Percentiles rank a stretch among this genome's conserved stretches.
Evolutionary conservation across 2,329 filamentous ascomycete genomes (phyloP).

Genomic region (Cytospora piceicola): DNA sequence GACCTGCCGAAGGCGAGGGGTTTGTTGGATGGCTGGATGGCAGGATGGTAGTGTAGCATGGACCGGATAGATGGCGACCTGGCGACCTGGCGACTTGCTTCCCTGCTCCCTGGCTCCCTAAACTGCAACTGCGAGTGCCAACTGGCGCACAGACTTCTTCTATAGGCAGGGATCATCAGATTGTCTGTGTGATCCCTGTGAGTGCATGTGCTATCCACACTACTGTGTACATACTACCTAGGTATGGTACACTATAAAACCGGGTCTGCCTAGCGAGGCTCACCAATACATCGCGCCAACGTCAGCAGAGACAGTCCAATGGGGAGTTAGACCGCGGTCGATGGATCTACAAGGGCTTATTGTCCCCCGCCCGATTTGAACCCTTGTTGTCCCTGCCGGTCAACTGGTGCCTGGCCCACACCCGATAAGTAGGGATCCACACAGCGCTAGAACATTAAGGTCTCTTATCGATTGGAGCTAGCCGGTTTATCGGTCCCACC

Average conservation of each 20-base stretch:
- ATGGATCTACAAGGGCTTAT: no score
- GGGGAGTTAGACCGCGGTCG: neutral
- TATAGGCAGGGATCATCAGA: neutral
- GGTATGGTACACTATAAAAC: no score
- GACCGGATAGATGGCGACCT: no score
- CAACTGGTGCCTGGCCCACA: neutral
- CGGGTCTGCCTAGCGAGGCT: conserved; percentile 1
- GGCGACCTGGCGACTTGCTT: no score
- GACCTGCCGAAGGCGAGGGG: no score
- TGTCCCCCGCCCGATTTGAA: neutral
- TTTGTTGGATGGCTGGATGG: no score
- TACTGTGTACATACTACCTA: no score
- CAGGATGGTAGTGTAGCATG: no score
- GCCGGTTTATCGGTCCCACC: conserved; percentile 15
- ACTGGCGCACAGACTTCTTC: neutral
- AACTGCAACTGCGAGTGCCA: neutral
- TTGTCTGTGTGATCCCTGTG: neutral
- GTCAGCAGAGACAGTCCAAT: neutral
- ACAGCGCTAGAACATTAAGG: neutral
- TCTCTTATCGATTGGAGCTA: conserved; percentile 21
- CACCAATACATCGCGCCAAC: neutral
- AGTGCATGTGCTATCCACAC: neutral
- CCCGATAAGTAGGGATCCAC: neutral
- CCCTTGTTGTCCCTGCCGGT: neutral
- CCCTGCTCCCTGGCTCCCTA: neutral